Base-by-base conservation (phyloP, 257 asterid species). In the Petunia secreta region DNA sequence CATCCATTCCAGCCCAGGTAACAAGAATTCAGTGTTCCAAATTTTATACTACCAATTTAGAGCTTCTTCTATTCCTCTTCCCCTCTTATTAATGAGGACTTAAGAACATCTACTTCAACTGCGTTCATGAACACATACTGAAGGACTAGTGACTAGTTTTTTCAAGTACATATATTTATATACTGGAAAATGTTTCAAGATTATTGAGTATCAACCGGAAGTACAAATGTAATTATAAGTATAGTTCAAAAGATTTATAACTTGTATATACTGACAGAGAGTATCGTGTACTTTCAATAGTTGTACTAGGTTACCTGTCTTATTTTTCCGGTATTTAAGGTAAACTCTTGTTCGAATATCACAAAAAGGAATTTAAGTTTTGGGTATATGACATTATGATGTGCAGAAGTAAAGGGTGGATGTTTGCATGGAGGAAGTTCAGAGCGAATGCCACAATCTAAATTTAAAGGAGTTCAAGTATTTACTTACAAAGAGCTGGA, bases 401-500 rank as follows among this genome's bases (percentile, higher is more conserved):
- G 59, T 34, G 50, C 80, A 87, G 95, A 82, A 2, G 84, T 67
- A 63, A 83, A 66, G 11, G 84, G 91, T 34, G 88, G 96, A 10
- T 92, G 97, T 84, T 63, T 92, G 41, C 80, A 87, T 11, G 91
- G 93, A 25, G 86, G 84, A 71, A 83, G 80, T 75, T 53, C 86
- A 39, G 85, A 43, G 4, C 79, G 81, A 55, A 59, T 78, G 76
- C 48, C 82, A 48, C 83, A 84, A 77, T 48, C 85, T 4, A 88
- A 84, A 65, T 11, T 79, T 65, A 89, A 83, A 79, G 92, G 90
- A 63, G 89, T 89, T 6, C 97, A 90, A 86, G 93, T 87, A 3
- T 92, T 89, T 59, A 91, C 94, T 4, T 85, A 90, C 59, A 93
- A 83, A 68, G 97, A 93, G 80, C 86, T 79, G 25, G 96, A 92